These are phyloP conservation scores for Sphagnum contortum DNA, from an alignment of 225 moss, liverwort and hornwort species.

Conservation along the genomic window DNA sequence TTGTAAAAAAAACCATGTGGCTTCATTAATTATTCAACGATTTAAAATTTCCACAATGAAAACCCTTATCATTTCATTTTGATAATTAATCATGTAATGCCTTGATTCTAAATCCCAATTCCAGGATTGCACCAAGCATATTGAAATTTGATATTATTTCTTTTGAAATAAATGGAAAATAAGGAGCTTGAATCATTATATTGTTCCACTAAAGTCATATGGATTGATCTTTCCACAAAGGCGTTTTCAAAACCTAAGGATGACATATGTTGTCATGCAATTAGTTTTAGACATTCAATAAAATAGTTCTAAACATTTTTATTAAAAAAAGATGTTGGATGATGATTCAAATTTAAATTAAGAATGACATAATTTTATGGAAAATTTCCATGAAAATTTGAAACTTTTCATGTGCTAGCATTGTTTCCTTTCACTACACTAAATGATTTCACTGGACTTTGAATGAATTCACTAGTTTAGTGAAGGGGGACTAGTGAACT, in stretches of 20 bases:
- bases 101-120: background rate
- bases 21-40: background rate
- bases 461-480: too few relatives aligned
- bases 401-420: too few relatives aligned
- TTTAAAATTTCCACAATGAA: background rate
- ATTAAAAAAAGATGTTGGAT: background rate
- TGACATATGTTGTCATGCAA: background rate
- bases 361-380: too few relatives aligned
- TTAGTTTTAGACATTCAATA: background rate
- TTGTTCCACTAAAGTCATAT: background rate
- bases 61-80: background rate
- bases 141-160: background rate
- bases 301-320: background rate
- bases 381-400: too few relatives aligned
- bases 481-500: too few relatives aligned
- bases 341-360: too few relatives aligned
- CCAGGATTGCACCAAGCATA: background rate
- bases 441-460: too few relatives aligned
- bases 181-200: background rate
- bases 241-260: background rate
- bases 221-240: constrained; percentile 3
- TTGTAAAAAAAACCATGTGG: constrained; percentile 3
- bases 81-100: constrained; percentile 1
- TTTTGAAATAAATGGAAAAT: constrained; percentile 1
- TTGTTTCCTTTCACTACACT: too few relatives aligned